A percentile compares a stretch with the other conserved stretches of the same genome.
These are phyloP conservation scores for Cladosporium sphaerospermum DNA, from an alignment of 2,329 filamentous ascomycete genomes.

Conservation along the genomic window DNA sequence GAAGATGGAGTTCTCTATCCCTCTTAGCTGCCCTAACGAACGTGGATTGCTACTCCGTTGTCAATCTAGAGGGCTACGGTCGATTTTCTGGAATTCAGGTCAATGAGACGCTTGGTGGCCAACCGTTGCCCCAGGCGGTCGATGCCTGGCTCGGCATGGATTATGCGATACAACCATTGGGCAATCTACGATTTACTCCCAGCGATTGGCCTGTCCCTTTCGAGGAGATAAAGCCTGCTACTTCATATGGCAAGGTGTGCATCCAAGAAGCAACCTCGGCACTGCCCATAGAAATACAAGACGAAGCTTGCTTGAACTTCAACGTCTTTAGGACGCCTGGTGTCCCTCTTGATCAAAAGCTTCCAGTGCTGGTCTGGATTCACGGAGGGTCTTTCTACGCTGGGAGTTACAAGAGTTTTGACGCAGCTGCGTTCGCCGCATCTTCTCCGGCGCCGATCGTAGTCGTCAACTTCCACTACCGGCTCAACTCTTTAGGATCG, in stretches of 20 bases:
- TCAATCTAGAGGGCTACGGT: slow-evolving; percentile 1
- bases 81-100: slow-evolving; percentile 4
- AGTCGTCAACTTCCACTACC: slow-evolving; percentile 55
- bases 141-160: slow-evolving; percentile 8
- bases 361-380: slow-evolving; percentile 55
- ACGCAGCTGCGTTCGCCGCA: slow-evolving; percentile 58
- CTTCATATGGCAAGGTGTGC: slow-evolving; percentile 28
- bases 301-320: slow-evolving; percentile 54
- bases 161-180: slow-evolving; percentile 3
- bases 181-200: slow-evolving; percentile 3
- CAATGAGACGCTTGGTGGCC: slow-evolving; percentile 6
- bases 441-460: slow-evolving; percentile 44
- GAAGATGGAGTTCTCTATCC: not conserved
- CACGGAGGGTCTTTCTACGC: slow-evolving; percentile 55
- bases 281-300: not conserved
- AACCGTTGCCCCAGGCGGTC: slow-evolving; percentile 1
- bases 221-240: slow-evolving; percentile 16
- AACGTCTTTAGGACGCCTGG: slow-evolving; percentile 48
- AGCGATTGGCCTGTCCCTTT: not conserved
- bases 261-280: slow-evolving; percentile 24
- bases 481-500: slow-evolving; percentile 35
- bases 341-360: slow-evolving; percentile 29
- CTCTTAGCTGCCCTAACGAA: not conserved
- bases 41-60: not conserved
- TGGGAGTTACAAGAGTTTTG: slow-evolving; percentile 43